phyloP scores from a whole-genome alignment of 768 basidiomycete genomes.

The Tricholoma flavovirens region DNA sequence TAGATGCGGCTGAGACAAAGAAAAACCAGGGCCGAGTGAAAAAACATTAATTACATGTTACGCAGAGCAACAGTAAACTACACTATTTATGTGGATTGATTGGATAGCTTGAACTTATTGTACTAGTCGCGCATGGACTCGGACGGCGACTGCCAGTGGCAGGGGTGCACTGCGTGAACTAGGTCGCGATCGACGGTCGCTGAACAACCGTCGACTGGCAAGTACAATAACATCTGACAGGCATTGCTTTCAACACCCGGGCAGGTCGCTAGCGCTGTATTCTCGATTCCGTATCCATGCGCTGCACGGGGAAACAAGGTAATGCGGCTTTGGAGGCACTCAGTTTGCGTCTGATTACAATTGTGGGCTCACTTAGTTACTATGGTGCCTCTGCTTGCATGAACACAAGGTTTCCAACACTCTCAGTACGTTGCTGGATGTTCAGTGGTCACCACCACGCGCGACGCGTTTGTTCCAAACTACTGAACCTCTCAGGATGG shows the following conservation, averaged over 20 bases:
- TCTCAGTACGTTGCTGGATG: not conserved
- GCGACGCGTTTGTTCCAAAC: not conserved
- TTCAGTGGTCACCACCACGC: not conserved
- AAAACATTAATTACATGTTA: constrained; percentile 9
- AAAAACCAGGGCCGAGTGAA: constrained; percentile 25
- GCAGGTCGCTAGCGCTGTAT: no score
- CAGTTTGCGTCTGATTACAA: no score
- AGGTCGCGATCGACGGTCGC: no score
- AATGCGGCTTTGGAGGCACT: no score
- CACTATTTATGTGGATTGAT: no score
- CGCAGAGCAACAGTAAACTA: not conserved
- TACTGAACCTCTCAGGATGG: not conserved
- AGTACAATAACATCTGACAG: not conserved
- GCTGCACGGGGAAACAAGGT: no score
- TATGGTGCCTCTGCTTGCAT: not conserved
- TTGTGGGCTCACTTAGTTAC: not conserved
- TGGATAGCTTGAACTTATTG: no score
- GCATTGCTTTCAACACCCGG: not conserved
- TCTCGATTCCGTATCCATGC: no score
- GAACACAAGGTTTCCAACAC: not conserved
- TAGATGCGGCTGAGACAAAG: constrained; percentile 44
- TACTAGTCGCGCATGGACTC: no score
- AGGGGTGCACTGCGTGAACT: no score
- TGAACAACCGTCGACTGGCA: no score
- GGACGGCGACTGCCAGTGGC: no score